Evolutionary conservation across 2,329 filamentous ascomycete species (phyloP).

Genomic region (Pseudohalonectria lignicola): DNA sequence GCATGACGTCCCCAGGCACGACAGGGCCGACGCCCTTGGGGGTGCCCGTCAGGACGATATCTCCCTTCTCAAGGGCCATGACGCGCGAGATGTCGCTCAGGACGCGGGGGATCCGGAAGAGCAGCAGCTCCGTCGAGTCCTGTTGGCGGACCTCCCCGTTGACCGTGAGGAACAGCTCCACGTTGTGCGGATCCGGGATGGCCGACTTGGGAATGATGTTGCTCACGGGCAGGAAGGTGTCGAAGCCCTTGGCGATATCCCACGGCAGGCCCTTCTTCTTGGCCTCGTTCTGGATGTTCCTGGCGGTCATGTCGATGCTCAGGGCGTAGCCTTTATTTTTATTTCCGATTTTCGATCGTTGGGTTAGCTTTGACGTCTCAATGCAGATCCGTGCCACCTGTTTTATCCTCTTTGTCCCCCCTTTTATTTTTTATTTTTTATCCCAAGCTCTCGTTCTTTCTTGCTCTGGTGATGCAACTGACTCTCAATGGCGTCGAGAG

Average conservation of each 20-base stretch:
- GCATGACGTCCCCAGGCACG: conserved; percentile 76
- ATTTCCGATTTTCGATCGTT: neutral
- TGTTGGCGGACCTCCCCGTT: conserved; percentile 69
- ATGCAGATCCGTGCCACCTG: too few species aligned
- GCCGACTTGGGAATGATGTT: conserved; percentile 66
- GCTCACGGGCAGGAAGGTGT: conserved; percentile 89
- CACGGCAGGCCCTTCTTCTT: conserved; percentile 96
- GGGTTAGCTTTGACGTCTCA: neutral
- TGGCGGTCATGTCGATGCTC: conserved; percentile 93
- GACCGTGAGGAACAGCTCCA: conserved; percentile 76
- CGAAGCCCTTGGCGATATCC: conserved; percentile 94
- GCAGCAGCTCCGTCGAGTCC: conserved; percentile 88
- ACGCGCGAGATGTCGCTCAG: conserved; percentile 87
- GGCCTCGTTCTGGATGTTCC: conserved; percentile 90
- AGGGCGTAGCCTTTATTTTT: conserved; percentile 61
- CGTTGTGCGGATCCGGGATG: conserved; percentile 80
- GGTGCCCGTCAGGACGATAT: conserved; percentile 92
- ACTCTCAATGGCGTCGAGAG: conserved; percentile 75
- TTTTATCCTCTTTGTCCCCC: too few species aligned
- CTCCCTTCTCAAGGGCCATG: conserved; percentile 86
- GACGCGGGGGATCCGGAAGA: conserved; percentile 81
- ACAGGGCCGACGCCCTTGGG: conserved; percentile 91
- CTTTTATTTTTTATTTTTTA: too few species aligned
- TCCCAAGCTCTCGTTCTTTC: too few species aligned
- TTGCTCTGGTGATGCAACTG: conserved; percentile 9